These are phyloP conservation scores for Rosa lucieae DNA, from an alignment of 306 rosid genomes.

Conservation along the genomic window DNA sequence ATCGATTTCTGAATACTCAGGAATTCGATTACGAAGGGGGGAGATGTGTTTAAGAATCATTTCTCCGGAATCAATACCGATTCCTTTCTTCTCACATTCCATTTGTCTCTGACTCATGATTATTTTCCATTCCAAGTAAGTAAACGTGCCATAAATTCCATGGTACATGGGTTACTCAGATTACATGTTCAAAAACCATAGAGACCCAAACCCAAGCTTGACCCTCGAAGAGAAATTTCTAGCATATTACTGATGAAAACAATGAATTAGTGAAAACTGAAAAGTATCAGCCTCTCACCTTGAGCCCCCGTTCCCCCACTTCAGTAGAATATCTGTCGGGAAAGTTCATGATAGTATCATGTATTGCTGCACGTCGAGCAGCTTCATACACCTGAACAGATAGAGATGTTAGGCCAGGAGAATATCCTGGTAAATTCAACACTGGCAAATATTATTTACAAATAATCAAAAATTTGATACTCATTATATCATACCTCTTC, in stretches of 20 bases:
- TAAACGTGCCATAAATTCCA: background rate
- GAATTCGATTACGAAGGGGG: too few species aligned
- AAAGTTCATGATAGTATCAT: slow-evolving; percentile 85
- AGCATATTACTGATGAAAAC: slow-evolving; percentile 15
- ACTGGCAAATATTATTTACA: slow-evolving; percentile 15
- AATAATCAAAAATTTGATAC: slow-evolving; percentile 22
- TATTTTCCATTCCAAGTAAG: too few species aligned
- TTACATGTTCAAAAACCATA: background rate
- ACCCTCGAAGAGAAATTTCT: slow-evolving; percentile 18
- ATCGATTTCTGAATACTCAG: too few species aligned
- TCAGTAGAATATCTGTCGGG: slow-evolving; percentile 79
- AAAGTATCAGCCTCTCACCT: slow-evolving; percentile 51
- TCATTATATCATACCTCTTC: slow-evolving; percentile 65
- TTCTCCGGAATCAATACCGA: too few species aligned
- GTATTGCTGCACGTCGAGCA: slow-evolving; percentile 87
- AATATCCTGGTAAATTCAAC: slow-evolving; percentile 21
- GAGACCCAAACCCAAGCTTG: background rate
- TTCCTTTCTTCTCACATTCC: too few species aligned
- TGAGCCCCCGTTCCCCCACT: slow-evolving; percentile 98
- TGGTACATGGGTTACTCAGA: background rate
- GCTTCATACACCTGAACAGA: slow-evolving; percentile 81
- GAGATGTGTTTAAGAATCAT: too few species aligned
- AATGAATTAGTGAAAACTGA: background rate
- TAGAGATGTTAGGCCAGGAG: slow-evolving; percentile 24
- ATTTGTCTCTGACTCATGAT: too few species aligned